These are phyloP conservation scores for Ustilago crameri DNA, from an alignment of 1,284 basidiomycete species.

Conservation along the genomic window DNA sequence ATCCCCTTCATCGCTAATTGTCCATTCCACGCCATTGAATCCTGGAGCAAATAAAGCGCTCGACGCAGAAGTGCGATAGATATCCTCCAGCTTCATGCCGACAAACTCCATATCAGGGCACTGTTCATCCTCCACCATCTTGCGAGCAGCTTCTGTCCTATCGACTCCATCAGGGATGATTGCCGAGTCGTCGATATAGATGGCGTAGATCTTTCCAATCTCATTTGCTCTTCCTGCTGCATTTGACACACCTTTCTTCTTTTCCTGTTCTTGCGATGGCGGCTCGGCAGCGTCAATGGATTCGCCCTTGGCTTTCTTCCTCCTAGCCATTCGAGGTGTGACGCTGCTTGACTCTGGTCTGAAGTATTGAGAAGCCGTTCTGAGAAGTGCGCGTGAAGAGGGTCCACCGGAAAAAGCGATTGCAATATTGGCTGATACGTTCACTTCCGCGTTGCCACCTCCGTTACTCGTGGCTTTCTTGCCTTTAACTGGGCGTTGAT, in stretches of 20 bases:
- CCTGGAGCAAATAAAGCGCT: neutral
- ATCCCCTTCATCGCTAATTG: conserved; percentile 7
- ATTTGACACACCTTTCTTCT: conserved; percentile 7
- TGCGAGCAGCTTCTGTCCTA: conserved; percentile 29
- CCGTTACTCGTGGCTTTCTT: conserved; percentile 29
- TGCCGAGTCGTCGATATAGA: conserved; percentile 56
- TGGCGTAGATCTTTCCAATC: conserved; percentile 54
- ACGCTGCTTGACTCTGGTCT: conserved; percentile 18
- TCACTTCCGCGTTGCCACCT: conserved; percentile 25
- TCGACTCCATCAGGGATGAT: conserved; percentile 24
- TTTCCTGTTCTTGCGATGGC: neutral
- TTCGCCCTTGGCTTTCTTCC: conserved; percentile 15
- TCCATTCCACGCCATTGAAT: conserved; percentile 9
- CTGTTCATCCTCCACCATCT: conserved; percentile 39
- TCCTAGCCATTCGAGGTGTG: conserved; percentile 7
- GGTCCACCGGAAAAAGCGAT: conserved; percentile 33
- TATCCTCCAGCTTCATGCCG: conserved; percentile 43
- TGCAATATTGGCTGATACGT: conserved; percentile 36
- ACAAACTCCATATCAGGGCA: conserved; percentile 47
- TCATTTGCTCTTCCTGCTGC: conserved; percentile 41
- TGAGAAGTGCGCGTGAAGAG: conserved; percentile 29
- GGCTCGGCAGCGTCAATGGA: neutral
- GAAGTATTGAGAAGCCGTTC: conserved; percentile 35
- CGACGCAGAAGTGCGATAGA: conserved; percentile 14
- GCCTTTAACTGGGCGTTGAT: conserved; percentile 2